Base-by-base conservation (phyloP, 176 grass and related monocot genomes). In the Bonia amplexicaulis region DNA sequence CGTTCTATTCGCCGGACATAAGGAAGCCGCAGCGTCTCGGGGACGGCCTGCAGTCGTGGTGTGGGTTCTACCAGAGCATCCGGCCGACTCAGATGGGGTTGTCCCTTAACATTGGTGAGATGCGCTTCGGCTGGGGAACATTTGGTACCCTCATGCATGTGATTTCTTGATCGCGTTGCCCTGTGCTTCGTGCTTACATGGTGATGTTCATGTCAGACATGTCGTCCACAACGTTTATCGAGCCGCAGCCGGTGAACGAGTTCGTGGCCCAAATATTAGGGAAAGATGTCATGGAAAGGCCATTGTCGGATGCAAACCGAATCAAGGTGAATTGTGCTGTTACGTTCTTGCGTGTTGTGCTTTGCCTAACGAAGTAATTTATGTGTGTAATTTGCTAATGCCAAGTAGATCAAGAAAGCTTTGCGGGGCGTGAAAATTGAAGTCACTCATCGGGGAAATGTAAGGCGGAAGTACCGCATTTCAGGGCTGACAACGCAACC, bases 391-490 rank as follows among this genome's bases (percentile, higher is more conserved):
- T 44, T 54, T 44, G 16, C 35, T 57, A 60, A 74, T 93, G 46
- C 53, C 66, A 77, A 88, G 19, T 91, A 99, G 97, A 94, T 99
- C 63, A 99, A 99, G 85, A 99, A 92, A 63, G 93, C 93, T 55
- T 57, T 99, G 66, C 87, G 97, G 49, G 97, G 97, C 0, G 93
- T 99, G 46, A 99, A 99, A 92, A 93, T 99, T 49, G 97, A 99
- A 76, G 97, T 99, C 77, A 99, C 97, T 90, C 97, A 99, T 76
- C 86, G 97, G 66, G 97, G 90, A 86, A 96, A 94, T 84, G 97
- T 99, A 76, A 90, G 97, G 84, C 90, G 97, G 33, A 99, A 99
- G 79, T 99, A 99, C 64, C 93, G 97, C 61, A 95, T 99, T 76
- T 94, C 97, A 7, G 91, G 97, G 14, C 60, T 99, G 26, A 99